These are phyloP conservation scores for Allodekkera sacchari DNA, from an alignment of 805 yeast genomes.

Conservation along the genomic window DNA sequence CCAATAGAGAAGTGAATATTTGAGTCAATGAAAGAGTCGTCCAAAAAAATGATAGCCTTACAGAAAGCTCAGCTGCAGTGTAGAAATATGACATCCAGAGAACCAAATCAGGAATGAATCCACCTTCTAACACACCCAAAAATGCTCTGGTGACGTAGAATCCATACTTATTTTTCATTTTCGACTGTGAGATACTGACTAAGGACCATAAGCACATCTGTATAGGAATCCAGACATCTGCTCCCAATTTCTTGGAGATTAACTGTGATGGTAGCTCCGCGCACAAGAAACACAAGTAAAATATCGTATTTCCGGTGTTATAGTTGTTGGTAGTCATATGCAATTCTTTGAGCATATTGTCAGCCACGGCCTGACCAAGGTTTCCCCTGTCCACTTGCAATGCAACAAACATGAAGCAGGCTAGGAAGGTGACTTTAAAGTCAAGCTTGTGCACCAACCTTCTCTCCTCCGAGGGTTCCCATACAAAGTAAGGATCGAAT, in stretches of 20 bases:
- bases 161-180: constrained; percentile 30
- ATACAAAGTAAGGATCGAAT: constrained; percentile 50
- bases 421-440: constrained; percentile 46
- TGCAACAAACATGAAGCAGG: constrained; percentile 50
- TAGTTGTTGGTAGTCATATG: constrained; percentile 47
- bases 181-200: constrained; percentile 45
- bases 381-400: constrained; percentile 54
- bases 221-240: constrained; percentile 53
- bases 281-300: constrained; percentile 40
- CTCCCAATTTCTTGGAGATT: constrained; percentile 54
- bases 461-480: constrained; percentile 47
- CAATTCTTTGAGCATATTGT: constrained; percentile 44
- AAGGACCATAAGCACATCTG: constrained; percentile 51
- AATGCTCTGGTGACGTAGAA: constrained; percentile 43
- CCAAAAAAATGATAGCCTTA: constrained; percentile 55
- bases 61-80: constrained; percentile 47
- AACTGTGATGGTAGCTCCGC: constrained; percentile 63
- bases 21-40: constrained; percentile 42
- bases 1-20: constrained; percentile 34
- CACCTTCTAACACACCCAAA: constrained; percentile 57
- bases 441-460: constrained; percentile 44
- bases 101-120: constrained; percentile 57
- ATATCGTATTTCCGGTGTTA: constrained; percentile 51
- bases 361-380: constrained; percentile 46
- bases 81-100: constrained; percentile 63